These are phyloP conservation scores for Darksidea phi DNA, from an alignment of 495 filamentous ascomycete genomes.

Conservation along the genomic window DNA sequence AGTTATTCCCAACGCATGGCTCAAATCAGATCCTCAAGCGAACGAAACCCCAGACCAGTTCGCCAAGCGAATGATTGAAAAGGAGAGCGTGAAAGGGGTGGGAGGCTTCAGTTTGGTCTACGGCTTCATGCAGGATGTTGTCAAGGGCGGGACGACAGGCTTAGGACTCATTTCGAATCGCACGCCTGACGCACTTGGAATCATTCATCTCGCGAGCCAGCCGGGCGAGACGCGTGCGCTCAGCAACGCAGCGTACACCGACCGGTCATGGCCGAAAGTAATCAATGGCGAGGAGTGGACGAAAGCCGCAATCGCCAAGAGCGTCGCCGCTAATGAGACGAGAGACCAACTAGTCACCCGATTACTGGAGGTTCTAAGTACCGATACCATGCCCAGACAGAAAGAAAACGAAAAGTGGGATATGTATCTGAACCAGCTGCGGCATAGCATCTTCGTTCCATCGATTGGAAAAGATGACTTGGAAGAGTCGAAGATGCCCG, in stretches of 20 bases:
- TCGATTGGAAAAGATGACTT: conserved; percentile 57
- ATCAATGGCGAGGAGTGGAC: conserved; percentile 53
- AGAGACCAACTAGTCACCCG: conserved; percentile 65
- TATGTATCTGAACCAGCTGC: conserved; percentile 65
- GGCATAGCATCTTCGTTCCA: conserved; percentile 83
- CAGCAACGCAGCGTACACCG: conserved; percentile 78
- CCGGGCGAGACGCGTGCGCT: conserved; percentile 71
- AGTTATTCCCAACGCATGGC: conserved; percentile 81
- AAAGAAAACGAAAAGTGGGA: conserved; percentile 60
- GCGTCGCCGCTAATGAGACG: conserved; percentile 50
- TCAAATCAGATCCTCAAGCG: conserved; percentile 51
- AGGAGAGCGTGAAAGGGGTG: conserved; percentile 66
- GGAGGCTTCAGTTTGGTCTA: conserved; percentile 94
- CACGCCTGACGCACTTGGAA: conserved; percentile 59
- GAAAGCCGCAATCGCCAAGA: conserved; percentile 48
- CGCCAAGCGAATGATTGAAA: conserved; percentile 65
- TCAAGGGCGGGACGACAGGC: conserved; percentile 41
- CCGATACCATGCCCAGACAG: conserved; percentile 67
- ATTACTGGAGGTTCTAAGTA: conserved; percentile 68
- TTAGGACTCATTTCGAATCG: conserved; percentile 89
- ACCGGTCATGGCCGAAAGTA: conserved; percentile 83
- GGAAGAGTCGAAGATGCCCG: conserved; percentile 50
- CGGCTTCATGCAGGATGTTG: conserved; percentile 63
- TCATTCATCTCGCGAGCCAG: conserved; percentile 66
- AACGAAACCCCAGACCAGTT: conserved; percentile 58